Evolutionary conservation across 129 eudicot genomes (phyloP), one percentile per base, ranked within the genome.

Genomic region (Lactuca saligna): DNA sequence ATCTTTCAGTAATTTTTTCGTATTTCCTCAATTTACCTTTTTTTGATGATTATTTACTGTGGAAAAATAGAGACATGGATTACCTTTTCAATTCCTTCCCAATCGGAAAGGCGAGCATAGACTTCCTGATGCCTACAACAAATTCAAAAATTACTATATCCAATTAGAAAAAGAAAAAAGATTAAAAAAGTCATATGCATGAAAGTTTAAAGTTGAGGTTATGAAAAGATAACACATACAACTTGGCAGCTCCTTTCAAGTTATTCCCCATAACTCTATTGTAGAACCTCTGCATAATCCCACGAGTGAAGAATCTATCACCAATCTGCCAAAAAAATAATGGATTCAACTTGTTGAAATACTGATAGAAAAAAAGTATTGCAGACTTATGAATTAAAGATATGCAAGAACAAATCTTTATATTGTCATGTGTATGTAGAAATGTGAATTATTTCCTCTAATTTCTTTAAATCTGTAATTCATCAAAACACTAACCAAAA

Each of bases 71-170:
- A 69, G 68, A 39, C 17, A 58, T 44, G 29, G 69, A 61, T 70
- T 57, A 93, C 99, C 97, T 85, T 87, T 63, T 58, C 69, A 72
- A 93, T 83, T 77, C 93, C 82, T 69, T 93, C 97, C 99, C 99
- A 93, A 66, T 93, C 92, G 56, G 90, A 85, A 62, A 93, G 80
- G 35, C 91, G 96, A 61, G 95, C 73, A 39, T 86, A 74, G 60
- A 69, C 69, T 44, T 80, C 80, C 78, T 85, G 81, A 72, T 93
- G 97, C 91, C 99, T 93, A 70, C 70, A 83, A 69, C 37, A 66
- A 65, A 77, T 54, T 32, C 35, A 63, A 44, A 57, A 66, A 46
- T 39, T 44, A 31, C 10, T 35, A 50, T 17, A 56, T 14, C 17
- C 38, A 5, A 8, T 48, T 32, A 20, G 5, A 16, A 12, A 64